A percentile compares a stretch with the other conserved stretches of the same genome.
Evolutionary conservation across 371 early-diverging fungal genomes (phyloP).

Genomic region (Mortierella sp.): DNA sequence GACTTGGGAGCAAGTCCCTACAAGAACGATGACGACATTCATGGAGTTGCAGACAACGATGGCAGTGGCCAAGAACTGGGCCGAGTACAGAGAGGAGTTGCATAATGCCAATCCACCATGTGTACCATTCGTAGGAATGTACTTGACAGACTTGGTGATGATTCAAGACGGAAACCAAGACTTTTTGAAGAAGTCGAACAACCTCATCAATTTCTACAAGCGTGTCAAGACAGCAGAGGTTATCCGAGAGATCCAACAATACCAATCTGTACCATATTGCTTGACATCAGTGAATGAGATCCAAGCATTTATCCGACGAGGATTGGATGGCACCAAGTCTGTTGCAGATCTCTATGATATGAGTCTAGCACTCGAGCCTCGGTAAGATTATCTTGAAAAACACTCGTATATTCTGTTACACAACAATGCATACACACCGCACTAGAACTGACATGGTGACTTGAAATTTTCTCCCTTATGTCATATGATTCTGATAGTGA

Average conservation of each 20-base stretch:
- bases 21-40: slow-evolving; percentile 68
- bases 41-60: slow-evolving; percentile 71
- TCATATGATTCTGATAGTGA: slow-evolving; percentile 59
- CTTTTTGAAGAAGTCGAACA: slow-evolving; percentile 65
- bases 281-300: slow-evolving; percentile 82
- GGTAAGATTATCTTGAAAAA: slow-evolving; percentile 51
- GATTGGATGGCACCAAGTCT: slow-evolving; percentile 68
- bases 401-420: slow-evolving; percentile 37
- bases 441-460: neutral
- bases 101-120: slow-evolving; percentile 91
- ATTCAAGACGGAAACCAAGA: slow-evolving; percentile 95
- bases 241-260: slow-evolving; percentile 92
- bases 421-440: neutral
- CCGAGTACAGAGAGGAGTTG: slow-evolving; percentile 87
- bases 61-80: slow-evolving; percentile 88
- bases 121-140: slow-evolving; percentile 92
- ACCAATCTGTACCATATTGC: slow-evolving; percentile 87
- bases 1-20: slow-evolving; percentile 86
- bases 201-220: slow-evolving; percentile 91
- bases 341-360: slow-evolving; percentile 79
- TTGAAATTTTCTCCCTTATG: no score
- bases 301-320: slow-evolving; percentile 78
- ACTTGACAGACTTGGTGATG: slow-evolving; percentile 93
- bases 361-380: slow-evolving; percentile 79
- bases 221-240: slow-evolving; percentile 89